Evolutionary conservation across 768 basidiomycete genomes (phyloP), one percentile per base, ranked within the genome.

Genomic region (Rhodotorula sphaerocarpa): DNA sequence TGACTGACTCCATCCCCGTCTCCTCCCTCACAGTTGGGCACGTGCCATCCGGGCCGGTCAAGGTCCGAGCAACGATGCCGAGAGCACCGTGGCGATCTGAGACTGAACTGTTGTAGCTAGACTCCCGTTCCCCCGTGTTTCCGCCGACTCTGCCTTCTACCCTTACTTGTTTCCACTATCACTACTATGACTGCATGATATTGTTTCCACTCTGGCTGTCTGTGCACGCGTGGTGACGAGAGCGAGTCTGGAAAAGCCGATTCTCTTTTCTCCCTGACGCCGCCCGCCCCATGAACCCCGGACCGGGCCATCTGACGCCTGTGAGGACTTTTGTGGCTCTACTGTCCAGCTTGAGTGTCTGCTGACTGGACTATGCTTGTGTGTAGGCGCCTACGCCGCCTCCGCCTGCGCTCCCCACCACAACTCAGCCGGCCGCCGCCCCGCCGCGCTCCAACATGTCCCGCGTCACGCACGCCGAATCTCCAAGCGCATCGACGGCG

Each of bases 1-100:
- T n/a, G n/a, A n/a, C n/a, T n/a, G 3, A 7, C 28, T 7, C 0
- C 5, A 36, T 31, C 12, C 21, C 0, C 15, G 47, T 50, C 23
- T 42, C 57, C 20, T 7, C 27, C 31, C 27, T 34, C 23, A n/a
- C 25, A 59, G 63, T 14, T 65, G 50, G 34, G 58, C 63, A 1
- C 63, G 63, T 15, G 63, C 63, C 1, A 45, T 65, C 48, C 36
- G 63, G 0, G 27, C n/a, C n/a, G 63, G 63, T 10, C 53, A 56
- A 11, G 63, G 63, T 7, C 63, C 63, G 3, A 50, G 58, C 4
- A 48, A 33, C 23, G 58, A 59, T 30, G 9, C 9, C 14, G 63
- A 65, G 54, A 55, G 30, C 25, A 46, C 46, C 33, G 31, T 59
- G 3, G 52, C 63, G 3, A 31, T 51, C 39, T 57, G 18, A 28